Conservation (phyloP, 176 grass and related monocot species). For the Carex kokanica region DNA sequence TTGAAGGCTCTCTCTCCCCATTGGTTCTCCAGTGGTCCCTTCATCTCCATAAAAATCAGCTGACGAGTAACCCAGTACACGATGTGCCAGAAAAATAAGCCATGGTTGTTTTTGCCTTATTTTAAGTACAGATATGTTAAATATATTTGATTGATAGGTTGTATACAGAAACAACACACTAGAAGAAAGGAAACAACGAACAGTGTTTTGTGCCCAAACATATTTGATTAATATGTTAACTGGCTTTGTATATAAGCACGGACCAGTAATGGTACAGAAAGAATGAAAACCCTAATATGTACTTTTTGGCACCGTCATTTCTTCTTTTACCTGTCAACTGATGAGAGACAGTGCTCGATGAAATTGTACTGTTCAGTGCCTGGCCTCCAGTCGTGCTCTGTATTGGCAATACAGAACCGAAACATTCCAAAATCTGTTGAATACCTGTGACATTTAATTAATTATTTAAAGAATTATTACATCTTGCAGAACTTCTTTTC, state of each 20-base stretch:
- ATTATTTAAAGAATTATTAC: not conserved
- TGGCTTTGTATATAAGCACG: not conserved
- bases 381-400: slow-evolving; percentile 64
- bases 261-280: not conserved
- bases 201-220: not conserved
- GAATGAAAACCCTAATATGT: not conserved
- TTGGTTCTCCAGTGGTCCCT: slow-evolving; percentile 72
- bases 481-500: not conserved
- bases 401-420: slow-evolving; percentile 78
- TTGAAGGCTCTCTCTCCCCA: slow-evolving; percentile 82
- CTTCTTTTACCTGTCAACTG: slow-evolving; percentile 44
- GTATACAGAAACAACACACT: not conserved
- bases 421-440: slow-evolving; percentile 73
- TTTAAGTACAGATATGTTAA: not conserved
- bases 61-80: slow-evolving; percentile 82
- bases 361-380: slow-evolving; percentile 85
- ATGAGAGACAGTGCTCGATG: slow-evolving; percentile 72
- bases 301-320: not conserved
- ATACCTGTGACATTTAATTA: slow-evolving; percentile 43
- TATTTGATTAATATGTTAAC: too few species aligned
- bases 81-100: slow-evolving; percentile 88
- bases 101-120: slow-evolving; percentile 73
- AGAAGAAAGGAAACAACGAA: not conserved
- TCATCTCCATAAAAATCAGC: slow-evolving; percentile 63
- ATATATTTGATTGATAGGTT: not conserved